Evolutionary conservation across 441 rosid species (phyloP), one percentile per base, ranked within the genome.

Genomic region (Francoa sonchifolia): DNA sequence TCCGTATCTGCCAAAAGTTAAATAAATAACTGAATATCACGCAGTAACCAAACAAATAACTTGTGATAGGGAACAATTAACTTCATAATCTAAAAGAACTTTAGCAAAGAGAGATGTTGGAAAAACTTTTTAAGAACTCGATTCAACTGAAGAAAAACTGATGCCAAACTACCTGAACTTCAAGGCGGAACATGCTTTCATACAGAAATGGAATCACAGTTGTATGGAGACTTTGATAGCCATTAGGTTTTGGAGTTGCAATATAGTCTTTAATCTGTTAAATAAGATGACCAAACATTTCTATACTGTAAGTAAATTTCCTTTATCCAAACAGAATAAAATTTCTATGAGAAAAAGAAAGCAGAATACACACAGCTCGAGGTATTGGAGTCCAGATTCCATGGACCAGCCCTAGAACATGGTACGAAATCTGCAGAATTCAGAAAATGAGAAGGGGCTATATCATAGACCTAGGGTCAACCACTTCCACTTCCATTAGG

Each of bases 181-280:
- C 98, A 62, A 90, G 60, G 19, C 87, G 79, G 29, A 90, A 80
- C 96, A 77, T 85, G 67, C 98, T 90, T 66, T 90, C 98, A 60
- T 85, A 79, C 58, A 90, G 66, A 75, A 90, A 90, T 9, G 98
- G 98, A 63, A 90, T 85, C 14, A 90, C 96, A 34, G 79, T 82
- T 36, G 98, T 82, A 57, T 90, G 93, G 36, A 90, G 90, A 72
- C 99, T 86, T 72, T 90, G 96, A 52, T 90, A 90, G 41, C 99
- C 99, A 56, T 90, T 90, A 40, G 99, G 95, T 65, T 90, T 86
- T 6, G 99, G 88, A 44, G 93, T 90, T n/a, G 99, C 99, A 59
- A 90, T 90, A 62, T 90, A 85, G 71, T 90, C 99, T 70, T 90
- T 90, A 69, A 85, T 78, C 98, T 90, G 68, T 51, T 40, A 46